Evolutionary conservation across 2,329 filamentous ascomycete species (phyloP), one percentile per base, ranked within the genome.

Genomic region (Cladosporium sp.): DNA sequence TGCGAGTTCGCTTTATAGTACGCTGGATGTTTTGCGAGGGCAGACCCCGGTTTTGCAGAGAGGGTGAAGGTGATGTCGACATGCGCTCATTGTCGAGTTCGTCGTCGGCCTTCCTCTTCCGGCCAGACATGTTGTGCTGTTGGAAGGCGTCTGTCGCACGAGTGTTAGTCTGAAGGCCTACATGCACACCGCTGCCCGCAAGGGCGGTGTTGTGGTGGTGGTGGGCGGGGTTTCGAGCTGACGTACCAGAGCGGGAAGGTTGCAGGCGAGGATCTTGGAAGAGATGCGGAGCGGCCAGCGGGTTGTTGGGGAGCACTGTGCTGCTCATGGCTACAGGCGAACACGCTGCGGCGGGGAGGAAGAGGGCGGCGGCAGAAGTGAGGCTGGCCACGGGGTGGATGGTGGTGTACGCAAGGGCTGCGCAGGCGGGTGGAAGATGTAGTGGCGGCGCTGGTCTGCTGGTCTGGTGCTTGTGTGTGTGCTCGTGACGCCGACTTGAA

Each of bases 11-110:
- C 74, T 88, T 88, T 65, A 78, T 88, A 71, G 89, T 90, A 52
- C 85, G 80, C 15, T 84, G 82, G 63, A 88, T 79, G 47, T 58
- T 61, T 47, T 74, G 66, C 50, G 72, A 67, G 28, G 70, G 66
- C 11, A 95, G 84, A 59, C 86, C 80, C 68, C 90, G 84, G 63
- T 85, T 78, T 65, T 87, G 79, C 60, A 89, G 82, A 61, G 89
- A 88, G 50, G 93, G 92, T 39, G 93, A 96, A 6, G 93, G 92
- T 38, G 93, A 97, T 68, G 93, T 87, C 60, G 88, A 91, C 90
- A 97, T 97, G 70, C 92, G 90, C 71, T 88, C 87, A 63, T 82
- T 73, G 66, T 85, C 84, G 28, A 66, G 75, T 68, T 87, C 85
- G 66, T 86, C 84, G 59, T 93, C 90, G 69, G 90, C 92, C 81